Evolutionary conservation across 768 basidiomycete genomes (phyloP).

Genomic region (Leccinum boreale): DNA sequence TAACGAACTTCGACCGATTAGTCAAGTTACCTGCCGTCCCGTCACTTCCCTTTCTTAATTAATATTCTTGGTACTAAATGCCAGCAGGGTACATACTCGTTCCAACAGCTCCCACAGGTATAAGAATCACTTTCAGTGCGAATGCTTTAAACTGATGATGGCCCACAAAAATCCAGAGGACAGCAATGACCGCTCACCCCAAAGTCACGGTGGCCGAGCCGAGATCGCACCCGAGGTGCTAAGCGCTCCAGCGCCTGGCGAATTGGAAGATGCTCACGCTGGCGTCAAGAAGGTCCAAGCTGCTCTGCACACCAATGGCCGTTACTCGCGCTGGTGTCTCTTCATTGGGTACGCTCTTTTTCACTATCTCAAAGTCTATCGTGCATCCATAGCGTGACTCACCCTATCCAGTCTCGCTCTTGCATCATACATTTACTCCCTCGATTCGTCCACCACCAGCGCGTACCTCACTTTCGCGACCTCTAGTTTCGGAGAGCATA

Average conservation of each 20-base stretch:
- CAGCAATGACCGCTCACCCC: neutral
- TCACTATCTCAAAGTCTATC: neutral
- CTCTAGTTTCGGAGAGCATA: slow-evolving; percentile 51
- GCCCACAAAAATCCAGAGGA: slow-evolving; percentile 1
- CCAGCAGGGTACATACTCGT: slow-evolving; percentile 13
- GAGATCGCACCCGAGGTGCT: neutral
- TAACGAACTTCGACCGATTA: neutral
- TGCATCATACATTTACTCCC: slow-evolving; percentile 73
- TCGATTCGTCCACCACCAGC: slow-evolving; percentile 68
- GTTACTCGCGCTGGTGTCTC: slow-evolving; percentile 54
- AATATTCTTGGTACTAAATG: slow-evolving; percentile 8
- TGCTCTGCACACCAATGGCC: slow-evolving; percentile 48
- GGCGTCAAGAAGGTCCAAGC: slow-evolving; percentile 52
- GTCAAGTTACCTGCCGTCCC: neutral
- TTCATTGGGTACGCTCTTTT: slow-evolving; percentile 48
- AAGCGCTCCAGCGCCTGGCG: neutral
- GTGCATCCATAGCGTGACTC: neutral
- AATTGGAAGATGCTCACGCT: slow-evolving; percentile 27
- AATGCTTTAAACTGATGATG: slow-evolving; percentile 1
- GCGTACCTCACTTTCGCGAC: slow-evolving; percentile 59
- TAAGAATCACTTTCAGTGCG: neutral
- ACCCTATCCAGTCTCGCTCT: slow-evolving; percentile 46
- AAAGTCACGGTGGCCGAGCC: neutral
- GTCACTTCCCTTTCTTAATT: neutral
- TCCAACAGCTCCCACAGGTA: slow-evolving; percentile 16